Evolutionary conservation across 768 basidiomycete genomes (phyloP).

Genomic region (Termitomyces sp.): DNA sequence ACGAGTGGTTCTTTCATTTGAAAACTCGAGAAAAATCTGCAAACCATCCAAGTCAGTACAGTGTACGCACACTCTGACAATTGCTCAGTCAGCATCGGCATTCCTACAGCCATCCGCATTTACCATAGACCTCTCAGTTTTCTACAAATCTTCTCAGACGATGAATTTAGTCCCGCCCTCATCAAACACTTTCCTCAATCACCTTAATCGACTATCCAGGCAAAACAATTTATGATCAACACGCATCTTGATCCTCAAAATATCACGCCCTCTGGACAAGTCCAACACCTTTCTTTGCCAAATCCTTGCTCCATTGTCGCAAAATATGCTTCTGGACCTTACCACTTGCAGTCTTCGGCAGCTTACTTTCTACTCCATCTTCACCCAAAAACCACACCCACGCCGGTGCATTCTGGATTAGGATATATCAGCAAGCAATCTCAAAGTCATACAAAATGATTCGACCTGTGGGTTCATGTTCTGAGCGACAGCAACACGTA

Average conservation of each 20-base stretch:
- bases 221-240: neutral
- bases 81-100: too few relatives aligned
- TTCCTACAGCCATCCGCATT: too few relatives aligned
- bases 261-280: constrained; percentile 9
- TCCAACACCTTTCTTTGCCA: constrained; percentile 47
- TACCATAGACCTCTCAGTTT: too few relatives aligned
- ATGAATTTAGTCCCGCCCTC: too few relatives aligned
- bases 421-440: neutral
- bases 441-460: neutral
- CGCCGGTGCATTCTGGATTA: constrained; percentile 61
- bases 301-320: constrained; percentile 60
- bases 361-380: constrained; percentile 49
- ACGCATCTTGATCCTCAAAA: neutral
- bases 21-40: too few relatives aligned
- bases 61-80: too few relatives aligned
- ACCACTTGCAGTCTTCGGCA: constrained; percentile 86
- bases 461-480: constrained; percentile 79
- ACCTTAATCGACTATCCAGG: too few relatives aligned
- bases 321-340: constrained; percentile 84
- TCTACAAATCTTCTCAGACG: too few relatives aligned
- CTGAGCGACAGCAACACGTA: constrained; percentile 49
- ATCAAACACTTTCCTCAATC: too few relatives aligned
- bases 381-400: constrained; percentile 86
- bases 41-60: too few relatives aligned
- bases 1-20: too few relatives aligned